These are phyloP conservation scores for Calvatia gigantea DNA, from an alignment of 768 basidiomycete species.

Conservation along the genomic window DNA sequence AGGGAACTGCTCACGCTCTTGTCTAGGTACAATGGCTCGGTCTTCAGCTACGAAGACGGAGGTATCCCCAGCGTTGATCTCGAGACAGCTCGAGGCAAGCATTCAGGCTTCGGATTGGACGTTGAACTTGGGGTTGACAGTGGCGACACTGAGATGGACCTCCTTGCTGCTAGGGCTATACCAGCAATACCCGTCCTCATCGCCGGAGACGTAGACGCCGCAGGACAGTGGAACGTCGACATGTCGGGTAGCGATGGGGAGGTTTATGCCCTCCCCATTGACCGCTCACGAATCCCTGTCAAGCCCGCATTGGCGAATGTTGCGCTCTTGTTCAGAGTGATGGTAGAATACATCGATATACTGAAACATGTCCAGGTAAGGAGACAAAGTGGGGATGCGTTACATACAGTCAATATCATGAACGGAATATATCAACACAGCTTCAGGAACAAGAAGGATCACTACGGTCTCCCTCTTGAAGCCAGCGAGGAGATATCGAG, in stretches of 20 bases:
- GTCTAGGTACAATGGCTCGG: constrained; percentile 13
- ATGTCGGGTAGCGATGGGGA: background rate
- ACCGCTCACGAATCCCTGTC: background rate
- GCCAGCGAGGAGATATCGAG: too few relatives aligned
- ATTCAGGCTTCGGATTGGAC: constrained; percentile 25
- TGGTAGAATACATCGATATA: constrained; percentile 26
- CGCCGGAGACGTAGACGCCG: constrained; percentile 10
- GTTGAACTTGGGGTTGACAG: constrained; percentile 27
- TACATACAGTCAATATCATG: too few relatives aligned
- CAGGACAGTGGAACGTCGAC: background rate
- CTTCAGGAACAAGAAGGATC: too few relatives aligned
- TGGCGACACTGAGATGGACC: constrained; percentile 12
- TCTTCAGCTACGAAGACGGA: constrained; percentile 33
- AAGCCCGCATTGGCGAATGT: background rate
- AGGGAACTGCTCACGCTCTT: background rate
- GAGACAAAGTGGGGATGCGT: too few relatives aligned
- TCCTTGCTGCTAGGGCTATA: background rate
- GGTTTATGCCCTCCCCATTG: background rate
- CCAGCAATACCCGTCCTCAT: constrained; percentile 15
- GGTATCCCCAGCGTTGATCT: constrained; percentile 33
- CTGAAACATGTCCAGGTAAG: too few relatives aligned
- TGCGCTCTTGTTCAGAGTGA: constrained; percentile 27
- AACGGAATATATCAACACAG: too few relatives aligned
- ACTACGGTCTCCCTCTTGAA: too few relatives aligned
- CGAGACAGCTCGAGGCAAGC: constrained; percentile 17